Evolutionary conservation across 805 yeast genomes (phyloP), one percentile per base, ranked within the genome.

Genomic region (Candida arabinofermentans): DNA sequence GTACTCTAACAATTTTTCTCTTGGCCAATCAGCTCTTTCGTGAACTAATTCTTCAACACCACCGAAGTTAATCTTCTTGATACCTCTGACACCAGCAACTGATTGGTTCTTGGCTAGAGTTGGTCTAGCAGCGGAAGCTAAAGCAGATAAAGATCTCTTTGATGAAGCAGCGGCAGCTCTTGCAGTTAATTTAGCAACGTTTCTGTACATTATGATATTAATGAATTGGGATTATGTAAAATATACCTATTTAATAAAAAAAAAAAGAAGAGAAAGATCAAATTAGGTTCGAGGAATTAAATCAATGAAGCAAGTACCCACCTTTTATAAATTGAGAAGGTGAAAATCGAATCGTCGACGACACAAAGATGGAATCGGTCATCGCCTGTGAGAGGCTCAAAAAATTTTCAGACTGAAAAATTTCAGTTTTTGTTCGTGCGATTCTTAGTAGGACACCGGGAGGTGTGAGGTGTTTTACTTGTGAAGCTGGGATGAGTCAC

Each of bases 1-100:
- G 81, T 90, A 93, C 64, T 88, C 90, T 52, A 83, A 79, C 64
- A 93, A 78, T 78, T 86, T 91, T 75, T 91, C 98, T 70, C 84
- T 79, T 73, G 99, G 99, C 99, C 99, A 93, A 86, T 93, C 99
- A 61, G 89, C 83, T 74, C 99, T 87, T 79, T 93, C 98, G 78
- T 93, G 91, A 57, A 93, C 99, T 57, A 83, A 72, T 79, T 93
- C 99, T 62, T 83, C 87, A 57, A 81, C 79, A 72, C 97, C 97
- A 69, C 88, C 96, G 64, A 93, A 93, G 83, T 88, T 87, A 76
- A 93, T 93, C 74, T 86, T 81, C 80, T 93, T 89, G 65, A 91
- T 67, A 74, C 98, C 98, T 74, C 99, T 87, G 59, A 76, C 70
- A 57, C 83, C 81, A 54, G 72, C 63, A 62, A 75, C 67, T n/a